A percentile compares a stretch with the other conserved stretches of the same genome.
Conservation (phyloP, 2,329 filamentous ascomycete genomes). For the Fusarium multiceps region DNA sequence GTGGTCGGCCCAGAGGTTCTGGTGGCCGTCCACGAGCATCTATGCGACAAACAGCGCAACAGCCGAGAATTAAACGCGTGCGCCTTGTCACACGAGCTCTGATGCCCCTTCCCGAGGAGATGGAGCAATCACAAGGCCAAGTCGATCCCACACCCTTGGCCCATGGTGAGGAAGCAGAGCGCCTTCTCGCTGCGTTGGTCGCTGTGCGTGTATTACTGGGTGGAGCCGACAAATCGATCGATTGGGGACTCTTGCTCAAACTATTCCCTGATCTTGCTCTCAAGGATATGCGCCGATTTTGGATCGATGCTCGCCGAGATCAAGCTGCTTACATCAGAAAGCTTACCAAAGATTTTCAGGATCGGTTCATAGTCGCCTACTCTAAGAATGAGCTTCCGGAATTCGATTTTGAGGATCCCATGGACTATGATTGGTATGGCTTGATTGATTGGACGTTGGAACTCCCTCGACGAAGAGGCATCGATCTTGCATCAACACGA, state of each 20-base stretch:
- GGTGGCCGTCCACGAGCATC: slow-evolving; percentile 9
- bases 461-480: slow-evolving; percentile 58
- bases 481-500: slow-evolving; percentile 61
- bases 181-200: slow-evolving; percentile 67
- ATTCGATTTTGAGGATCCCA: slow-evolving; percentile 71
- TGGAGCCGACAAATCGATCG: slow-evolving; percentile 67
- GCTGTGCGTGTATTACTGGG: slow-evolving; percentile 69
- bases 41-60: slow-evolving; percentile 14
- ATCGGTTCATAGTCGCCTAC: slow-evolving; percentile 74
- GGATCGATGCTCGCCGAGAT: slow-evolving; percentile 63
- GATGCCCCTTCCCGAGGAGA: slow-evolving; percentile 40
- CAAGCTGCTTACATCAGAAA: slow-evolving; percentile 65
- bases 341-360: slow-evolving; percentile 70
- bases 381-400: slow-evolving; percentile 68
- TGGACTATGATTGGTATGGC: slow-evolving; percentile 74
- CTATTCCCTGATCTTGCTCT: slow-evolving; percentile 66
- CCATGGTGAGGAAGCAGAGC: slow-evolving; percentile 31
- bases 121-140: slow-evolving; percentile 4
- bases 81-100: slow-evolving; percentile 46
- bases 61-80: slow-evolving; percentile 46
- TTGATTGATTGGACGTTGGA: slow-evolving; percentile 75
- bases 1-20: slow-evolving; percentile 5
- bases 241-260: slow-evolving; percentile 69
- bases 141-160: slow-evolving; percentile 3
- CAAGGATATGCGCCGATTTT: slow-evolving; percentile 65